Evolutionary conservation across 2,329 filamentous ascomycete species (phyloP), one percentile per base, ranked within the genome.

Genomic region (Alternaria triticina): DNA sequence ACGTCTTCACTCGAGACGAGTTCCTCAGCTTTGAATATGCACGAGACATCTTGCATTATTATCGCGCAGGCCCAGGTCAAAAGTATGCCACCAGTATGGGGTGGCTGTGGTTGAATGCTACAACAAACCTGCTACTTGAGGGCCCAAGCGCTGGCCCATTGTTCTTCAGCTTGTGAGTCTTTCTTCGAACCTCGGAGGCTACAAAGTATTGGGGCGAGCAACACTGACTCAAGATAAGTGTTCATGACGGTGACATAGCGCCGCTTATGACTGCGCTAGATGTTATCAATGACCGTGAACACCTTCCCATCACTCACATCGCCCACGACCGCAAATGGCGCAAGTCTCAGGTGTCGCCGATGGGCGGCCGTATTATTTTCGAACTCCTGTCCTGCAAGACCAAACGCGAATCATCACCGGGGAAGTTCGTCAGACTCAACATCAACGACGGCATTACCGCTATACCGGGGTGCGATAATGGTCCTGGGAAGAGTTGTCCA

Each of bases 201-300:
- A 17, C 36, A 17, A 17, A 17, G 15, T 8, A 11, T 40, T 3
- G n/a, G 9, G 5, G 9, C n/a, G 4, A 40, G n/a, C n/a, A 40
- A 17, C 1, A 6, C 36, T 40, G n/a, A 40, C 9, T 15, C 20
- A 10, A 10, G 11, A 20, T 54, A 81, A 40, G 80, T 67, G 86
- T 86, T 5, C 87, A 89, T 62, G 87, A 89, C 66, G 86, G 85
- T 33, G 87, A 88, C 63, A 86, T 89, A 22, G 81, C 86, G 2
- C 86, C 86, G 2, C 82, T 88, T 71, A 74, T 88, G 15, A 80
- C 85, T 4, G 82, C 86, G 0, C 78, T 88, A 2, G 82, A 85
- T 57, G 76, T 88, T 11, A 82, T 87, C 57, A 77, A 74, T 4
- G 79, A 83, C 47, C 63, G 77, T 11, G 72, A 81, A 43, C 79